phyloP scores from a whole-genome alignment of 768 basidiomycete genomes.

The Mycena belliarum region DNA sequence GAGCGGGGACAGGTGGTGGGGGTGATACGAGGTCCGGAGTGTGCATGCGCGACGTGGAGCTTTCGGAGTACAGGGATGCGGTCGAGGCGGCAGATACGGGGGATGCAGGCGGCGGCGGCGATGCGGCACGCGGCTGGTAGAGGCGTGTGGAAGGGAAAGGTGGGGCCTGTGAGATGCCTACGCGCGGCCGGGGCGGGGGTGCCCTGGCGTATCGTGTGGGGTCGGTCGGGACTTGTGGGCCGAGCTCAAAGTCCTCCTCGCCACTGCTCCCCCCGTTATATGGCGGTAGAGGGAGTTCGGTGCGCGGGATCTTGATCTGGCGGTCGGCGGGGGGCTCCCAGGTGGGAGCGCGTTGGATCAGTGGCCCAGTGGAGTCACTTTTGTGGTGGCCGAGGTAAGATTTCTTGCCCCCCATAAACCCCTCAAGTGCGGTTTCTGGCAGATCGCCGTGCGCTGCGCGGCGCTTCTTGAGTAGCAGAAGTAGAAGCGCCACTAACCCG shows the following conservation, averaged over 20 bases:
- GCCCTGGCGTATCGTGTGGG: background rate
- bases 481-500: background rate
- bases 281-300: background rate
- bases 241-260: conserved; percentile 1
- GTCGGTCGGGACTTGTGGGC: background rate
- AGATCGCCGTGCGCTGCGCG: background rate
- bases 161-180: conserved; percentile 1
- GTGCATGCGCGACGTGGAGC: conserved; percentile 14
- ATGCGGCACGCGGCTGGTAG: background rate
- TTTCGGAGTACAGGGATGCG: conserved; percentile 16
- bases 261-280: background rate
- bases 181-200: background rate
- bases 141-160: background rate
- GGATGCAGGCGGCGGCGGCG: background rate
- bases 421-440: background rate
- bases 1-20: conserved; percentile 3
- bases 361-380: conserved; percentile 3
- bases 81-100: background rate
- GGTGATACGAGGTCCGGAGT: conserved; percentile 5
- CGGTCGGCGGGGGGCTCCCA: background rate
- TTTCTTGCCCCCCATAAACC: background rate
- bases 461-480: background rate
- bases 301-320: background rate
- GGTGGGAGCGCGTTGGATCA: background rate
- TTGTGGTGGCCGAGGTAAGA: background rate